Evolutionary conservation across 768 basidiomycete genomes (phyloP), one percentile per base, ranked within the genome.

Genomic region (Xanthoconium purpureum): DNA sequence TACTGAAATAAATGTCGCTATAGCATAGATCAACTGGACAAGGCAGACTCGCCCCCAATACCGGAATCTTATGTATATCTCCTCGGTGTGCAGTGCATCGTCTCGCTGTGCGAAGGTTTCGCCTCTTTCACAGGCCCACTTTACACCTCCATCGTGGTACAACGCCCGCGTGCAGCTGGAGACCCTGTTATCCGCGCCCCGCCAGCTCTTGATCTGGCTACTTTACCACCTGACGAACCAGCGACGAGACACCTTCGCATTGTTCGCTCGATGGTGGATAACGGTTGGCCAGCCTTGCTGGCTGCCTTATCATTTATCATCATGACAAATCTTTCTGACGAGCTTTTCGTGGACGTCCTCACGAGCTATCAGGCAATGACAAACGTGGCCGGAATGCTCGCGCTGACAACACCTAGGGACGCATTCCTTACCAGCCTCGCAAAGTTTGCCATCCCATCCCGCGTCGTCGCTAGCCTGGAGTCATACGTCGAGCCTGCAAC

Each of bases 1-100:
- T 45, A 13, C 9, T 35, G 7, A 55, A 33, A n/a, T 38, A 20
- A 37, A 48, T n/a, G 11, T 24, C 38, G 9, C 2, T 17, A 6
- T 63, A 97, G 95, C 69, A 98, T 99, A 63, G 96, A 99, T 69
- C 97, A 98, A 71, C 83, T 98, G 13, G 96, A 99, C 75, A 99
- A 99, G 71, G 89, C 93, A 0, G 97, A 99, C 63, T 85, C 94
- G 0, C 97, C 97, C 0, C 79, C 84, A 0, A 94, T 98, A 51
- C 96, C 97, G 0, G 97, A 99, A 56, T 80, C 89, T 5, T 98
- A 99, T 68, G 82, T 96, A 59, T 96, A 95, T 67, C 87, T 99
- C 9, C 82, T 99, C 2, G 91, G 86, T 1, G 81, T 97, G 0
- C 94, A 98, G 64, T 94, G 89, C 65, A 79, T 98, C 10, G 81